Evolutionary conservation across 345 rosid species (phyloP).

Genomic region (Hirschfeldia incana): DNA sequence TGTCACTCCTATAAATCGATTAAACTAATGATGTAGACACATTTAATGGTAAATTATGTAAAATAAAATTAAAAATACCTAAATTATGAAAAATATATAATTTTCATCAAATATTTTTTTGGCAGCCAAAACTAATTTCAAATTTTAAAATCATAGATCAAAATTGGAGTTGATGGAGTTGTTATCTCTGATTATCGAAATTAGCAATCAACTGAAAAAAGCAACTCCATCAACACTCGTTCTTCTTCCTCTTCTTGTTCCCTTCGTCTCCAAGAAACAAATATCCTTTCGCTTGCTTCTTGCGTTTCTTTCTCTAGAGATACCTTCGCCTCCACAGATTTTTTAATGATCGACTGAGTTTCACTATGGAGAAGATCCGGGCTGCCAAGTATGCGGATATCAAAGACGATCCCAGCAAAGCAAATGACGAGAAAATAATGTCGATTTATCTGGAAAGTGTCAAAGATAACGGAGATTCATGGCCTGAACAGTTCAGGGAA

Average conservation of each 20-base stretch:
- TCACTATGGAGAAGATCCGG: background rate
- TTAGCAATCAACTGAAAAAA: background rate
- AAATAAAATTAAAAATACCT: background rate
- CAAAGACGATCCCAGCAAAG: background rate
- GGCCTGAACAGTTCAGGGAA: background rate
- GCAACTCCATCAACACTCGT: background rate
- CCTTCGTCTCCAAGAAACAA: constrained; percentile 9
- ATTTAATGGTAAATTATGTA: background rate
- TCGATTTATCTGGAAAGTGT: background rate
- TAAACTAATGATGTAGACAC: background rate
- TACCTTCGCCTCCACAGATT: background rate
- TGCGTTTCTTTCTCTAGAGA: background rate
- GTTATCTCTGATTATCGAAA: too few relatives aligned
- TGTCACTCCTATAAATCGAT: background rate
- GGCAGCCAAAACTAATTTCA: background rate
- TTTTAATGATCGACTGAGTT: background rate
- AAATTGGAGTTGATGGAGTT: too few relatives aligned
- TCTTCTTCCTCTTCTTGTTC: background rate
- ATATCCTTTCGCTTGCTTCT: background rate
- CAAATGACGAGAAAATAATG: constrained; percentile 1
- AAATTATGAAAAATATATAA: background rate
- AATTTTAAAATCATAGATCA: background rate
- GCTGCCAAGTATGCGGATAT: background rate
- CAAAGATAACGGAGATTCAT: background rate
- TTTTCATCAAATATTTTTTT: too few relatives aligned